These are phyloP conservation scores for Calonectria pseudoreteaudii DNA, from an alignment of 2,329 filamentous ascomycete genomes.

Conservation along the genomic window DNA sequence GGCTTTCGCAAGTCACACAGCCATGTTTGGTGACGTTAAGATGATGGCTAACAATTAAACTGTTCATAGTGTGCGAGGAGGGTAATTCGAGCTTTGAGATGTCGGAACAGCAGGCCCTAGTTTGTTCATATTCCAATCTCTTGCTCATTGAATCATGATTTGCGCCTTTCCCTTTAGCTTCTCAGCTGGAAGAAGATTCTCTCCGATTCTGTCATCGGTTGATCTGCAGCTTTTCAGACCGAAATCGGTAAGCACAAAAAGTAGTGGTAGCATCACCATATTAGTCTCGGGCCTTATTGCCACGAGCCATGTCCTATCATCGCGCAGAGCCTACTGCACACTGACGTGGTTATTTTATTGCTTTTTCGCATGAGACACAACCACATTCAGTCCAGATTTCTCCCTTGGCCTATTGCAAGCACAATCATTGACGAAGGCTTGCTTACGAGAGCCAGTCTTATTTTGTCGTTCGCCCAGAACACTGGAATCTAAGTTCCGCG, in stretches of 20 bases:
- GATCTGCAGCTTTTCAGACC: background rate
- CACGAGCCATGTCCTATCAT: background rate
- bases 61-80: background rate
- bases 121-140: background rate
- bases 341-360: background rate
- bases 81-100: no score
- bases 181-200: no score
- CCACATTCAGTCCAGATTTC: background rate
- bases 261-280: background rate
- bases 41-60: background rate
- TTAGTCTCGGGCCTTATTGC: background rate
- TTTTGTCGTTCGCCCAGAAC: background rate
- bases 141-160: background rate
- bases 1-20: background rate
- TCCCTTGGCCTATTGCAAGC: background rate
- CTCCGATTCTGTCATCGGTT: no score
- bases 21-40: no score
- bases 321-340: no score
- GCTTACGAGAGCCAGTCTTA: background rate
- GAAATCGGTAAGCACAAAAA: background rate
- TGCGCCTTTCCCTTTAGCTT: background rate
- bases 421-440: background rate
- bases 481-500: background rate
- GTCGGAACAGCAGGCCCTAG: background rate
- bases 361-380: background rate